Base-by-base conservation (phyloP, 23 red algal species). In the Agarophyton chilense region DNA sequence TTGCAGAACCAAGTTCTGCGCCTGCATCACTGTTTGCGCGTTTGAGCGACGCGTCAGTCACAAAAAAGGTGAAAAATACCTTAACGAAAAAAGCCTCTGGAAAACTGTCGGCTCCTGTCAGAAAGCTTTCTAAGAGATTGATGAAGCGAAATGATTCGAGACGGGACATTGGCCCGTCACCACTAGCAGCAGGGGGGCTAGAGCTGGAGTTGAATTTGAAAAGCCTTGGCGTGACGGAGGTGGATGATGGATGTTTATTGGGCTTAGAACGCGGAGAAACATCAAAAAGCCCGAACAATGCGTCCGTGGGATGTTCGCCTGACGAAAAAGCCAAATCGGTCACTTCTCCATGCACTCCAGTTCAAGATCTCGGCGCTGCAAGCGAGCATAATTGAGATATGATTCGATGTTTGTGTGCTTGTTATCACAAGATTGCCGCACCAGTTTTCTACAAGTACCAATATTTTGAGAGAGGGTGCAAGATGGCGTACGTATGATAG, bases 121-220 rank as follows among this genome's bases (percentile, higher is more conserved):
- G 81, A 42, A 84, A 84, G 42, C 45, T 84, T 36, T 84, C 81
- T 2, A 63, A 67, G 36, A 67, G 81, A 67, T 47, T 84, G 38
- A 57, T 81, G 77, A 44, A 44, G 65, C 34, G 39, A 24, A 72
- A 35, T 35, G 65, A 72, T n/a, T n/a, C 13, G 18, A 72, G 17
- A 43, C 36, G 65, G 21, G 65, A 40, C 21, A 34, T 34, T 42
- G 65, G 65, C 4, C 34, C 31, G 11, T 72, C 65, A 18, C 65
- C 36, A 24, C 17, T 72, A 24, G 65, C 65, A 32, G 65, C 65
- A 24, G 36, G 65, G 1, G 65, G 34, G 24, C 24, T 40, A 34
- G 65, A 72, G 4, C 14, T 72, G 65, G 65, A 72, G 19, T 21
- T 72, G 11, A 28, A 28, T 19, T 44, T 66, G 25, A 26, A 10